Base-by-base conservation (phyloP, 257 asterid genomes). In the Ophiorrhiza pumila region DNA sequence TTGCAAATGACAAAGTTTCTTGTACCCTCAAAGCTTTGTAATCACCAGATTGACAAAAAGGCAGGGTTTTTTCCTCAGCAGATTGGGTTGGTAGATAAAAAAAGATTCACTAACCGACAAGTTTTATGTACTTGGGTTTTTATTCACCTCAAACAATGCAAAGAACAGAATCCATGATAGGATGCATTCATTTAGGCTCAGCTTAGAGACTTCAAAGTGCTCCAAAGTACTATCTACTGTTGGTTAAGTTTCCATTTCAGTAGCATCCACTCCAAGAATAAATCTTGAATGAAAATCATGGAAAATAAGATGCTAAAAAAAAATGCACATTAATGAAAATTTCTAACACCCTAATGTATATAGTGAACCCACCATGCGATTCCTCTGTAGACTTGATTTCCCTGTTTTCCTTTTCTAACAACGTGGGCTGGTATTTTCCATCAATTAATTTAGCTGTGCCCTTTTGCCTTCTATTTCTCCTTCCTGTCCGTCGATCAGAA, bases 381-480 rank as follows among this genome's bases (percentile, higher is more conserved):
- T 70, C 82, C 56, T 78, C 88, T 22, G 55, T 80, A 63, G 74
- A 58, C 75, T 73, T 79, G 18, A 80, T 75, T 71, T 82, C 90
- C 81, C 41, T 71, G 52, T 80, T 87, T 83, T 89, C 91, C 82
- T 77, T 88, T 53, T 80, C 92, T 43, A 84, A 62, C 35, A 86
- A 49, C 60, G 66, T 57, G 42, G 85, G 80, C 46, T 71, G 89
- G 68, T 67, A 64, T 60, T 85, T 87, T 69, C 83, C 95, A 65
- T 89, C 89, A 66, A 42, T 68, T 46, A 61, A 59, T 78, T 78
- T 86, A 49, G 85, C 72, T 27, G 76, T 80, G 79, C 85, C 87
- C 76, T 82, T 91, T 23, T 82, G 83, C 73, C 88, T 85, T 78
- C 89, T 90, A 66, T 87, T 84, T 82, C 90, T 88, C 86, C 92